These are phyloP conservation scores for Neocatenulostroma microsporum DNA, from an alignment of 2,329 filamentous ascomycete genomes.

Conservation along the genomic window DNA sequence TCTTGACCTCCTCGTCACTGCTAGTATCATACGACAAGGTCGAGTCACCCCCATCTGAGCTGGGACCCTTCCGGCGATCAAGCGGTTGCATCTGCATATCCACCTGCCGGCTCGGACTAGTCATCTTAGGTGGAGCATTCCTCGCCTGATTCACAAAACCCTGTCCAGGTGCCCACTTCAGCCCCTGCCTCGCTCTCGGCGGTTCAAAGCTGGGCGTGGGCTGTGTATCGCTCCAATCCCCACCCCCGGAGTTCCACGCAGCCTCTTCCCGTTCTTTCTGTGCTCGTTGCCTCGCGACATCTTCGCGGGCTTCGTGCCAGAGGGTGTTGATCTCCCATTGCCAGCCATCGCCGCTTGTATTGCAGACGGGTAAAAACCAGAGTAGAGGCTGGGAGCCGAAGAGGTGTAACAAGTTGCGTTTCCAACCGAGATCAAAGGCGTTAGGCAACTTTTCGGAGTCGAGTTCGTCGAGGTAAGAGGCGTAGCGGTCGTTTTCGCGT, in stretches of 20 bases:
- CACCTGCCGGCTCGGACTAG: constrained; percentile 4
- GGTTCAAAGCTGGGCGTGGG: constrained; percentile 11
- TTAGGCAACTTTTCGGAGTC: constrained; percentile 83
- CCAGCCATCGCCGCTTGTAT: constrained; percentile 89
- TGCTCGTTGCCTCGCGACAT: constrained; percentile 39
- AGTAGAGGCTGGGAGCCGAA: constrained; percentile 66
- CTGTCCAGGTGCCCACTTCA: constrained; percentile 22
- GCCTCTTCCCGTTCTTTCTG: constrained; percentile 28
- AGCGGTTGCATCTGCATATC: constrained; percentile 37
- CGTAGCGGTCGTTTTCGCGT: constrained; percentile 60
- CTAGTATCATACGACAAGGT: constrained; percentile 20
- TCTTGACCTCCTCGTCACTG: constrained; percentile 16
- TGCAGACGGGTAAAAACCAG: constrained; percentile 76
- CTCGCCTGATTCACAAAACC: constrained; percentile 31
- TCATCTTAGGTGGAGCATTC: background rate
- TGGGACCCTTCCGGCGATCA: constrained; percentile 24
- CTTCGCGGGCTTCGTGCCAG: constrained; percentile 66
- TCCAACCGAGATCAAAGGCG: constrained; percentile 85
- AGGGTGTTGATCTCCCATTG: constrained; percentile 76
- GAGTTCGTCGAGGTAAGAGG: constrained; percentile 79
- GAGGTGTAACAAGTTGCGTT: constrained; percentile 68
- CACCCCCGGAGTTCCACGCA: constrained; percentile 10
- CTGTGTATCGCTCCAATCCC: constrained; percentile 8
- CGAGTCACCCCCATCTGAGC: constrained; percentile 29
- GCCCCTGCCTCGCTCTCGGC: constrained; percentile 5